Base-by-base conservation (phyloP, 371 early-diverging fungal genomes). In the Funneliformis caledonium region DNA sequence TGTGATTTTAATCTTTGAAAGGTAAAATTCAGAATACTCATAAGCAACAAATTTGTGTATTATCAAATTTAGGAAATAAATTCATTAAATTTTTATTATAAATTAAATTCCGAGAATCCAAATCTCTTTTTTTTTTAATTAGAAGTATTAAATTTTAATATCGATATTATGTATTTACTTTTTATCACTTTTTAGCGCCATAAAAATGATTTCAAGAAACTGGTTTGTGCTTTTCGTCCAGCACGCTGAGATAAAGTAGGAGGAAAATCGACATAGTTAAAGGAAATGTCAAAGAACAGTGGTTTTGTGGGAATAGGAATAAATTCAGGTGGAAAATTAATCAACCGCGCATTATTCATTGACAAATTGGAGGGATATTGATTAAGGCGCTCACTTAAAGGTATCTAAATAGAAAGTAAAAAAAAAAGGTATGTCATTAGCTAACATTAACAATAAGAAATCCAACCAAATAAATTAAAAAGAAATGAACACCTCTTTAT, bases 221-320 rank as follows among this genome's bases (percentile, higher is more conserved):
- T 26, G 11, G 79, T 59, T 5, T 82, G 67, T 22, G 48, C 42
- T 80, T 82, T 84, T 19, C 68, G 50, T 8, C 85, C 85, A 19
- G 87, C 83, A 72, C 83, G 81, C 52, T 84, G 81, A 72, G 82
- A 81, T 9, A 82, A 80, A 59, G 83, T 72, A 22, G 82, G 42
- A 19, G 93, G 92, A 79, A 90, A 95, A 65, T 93, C 89, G 61
- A 96, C 85, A 70, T 89, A 86, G 81, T 92, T 92, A 80, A 89
- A 92, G 4, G 95, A 94, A 64, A 96, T 84, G 81, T 96, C 96
- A 84, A 93, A 94, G 83, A 94, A 93, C 69, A 96, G 83, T 0
- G 96, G 96, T 80, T 95, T 95, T 76, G 88, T 88, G 2, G 93
- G 89, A 59, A 93, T 91, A 12, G 94, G 90, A 77, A 90, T 85